Percentiles rank a stretch among this genome's conserved stretches.
Evolutionary conservation across 257 asterid species (phyloP).

Genomic region (Penstemon eatonii): DNA sequence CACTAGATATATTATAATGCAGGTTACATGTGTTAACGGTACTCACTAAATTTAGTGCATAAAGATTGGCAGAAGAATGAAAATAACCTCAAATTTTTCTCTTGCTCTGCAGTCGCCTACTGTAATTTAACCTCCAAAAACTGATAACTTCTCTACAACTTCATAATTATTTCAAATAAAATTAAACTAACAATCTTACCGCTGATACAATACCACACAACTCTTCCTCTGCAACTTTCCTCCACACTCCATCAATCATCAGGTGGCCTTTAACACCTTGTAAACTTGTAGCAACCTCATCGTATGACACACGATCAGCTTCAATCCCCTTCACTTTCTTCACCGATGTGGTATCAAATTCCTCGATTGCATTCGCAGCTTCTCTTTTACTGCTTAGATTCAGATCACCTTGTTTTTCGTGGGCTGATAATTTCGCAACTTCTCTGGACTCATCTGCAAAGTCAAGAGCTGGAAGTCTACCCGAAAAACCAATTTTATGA

Average conservation of each 20-base stretch:
- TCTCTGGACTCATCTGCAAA: slow-evolving; percentile 29
- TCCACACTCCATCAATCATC: slow-evolving; percentile 76
- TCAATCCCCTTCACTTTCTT: slow-evolving; percentile 34
- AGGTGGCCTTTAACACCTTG: slow-evolving; percentile 49
- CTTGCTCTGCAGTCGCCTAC: not conserved
- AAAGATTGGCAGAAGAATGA: too few relatives aligned
- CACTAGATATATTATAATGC: too few relatives aligned
- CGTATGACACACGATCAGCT: slow-evolving; percentile 22
- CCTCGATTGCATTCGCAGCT: slow-evolving; percentile 38
- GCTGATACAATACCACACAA: slow-evolving; percentile 55
- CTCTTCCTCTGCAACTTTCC: slow-evolving; percentile 51
- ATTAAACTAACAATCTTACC: slow-evolving; percentile 24
- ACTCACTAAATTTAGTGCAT: too few relatives aligned
- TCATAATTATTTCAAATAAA: not conserved
- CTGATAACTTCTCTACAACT: not conserved
- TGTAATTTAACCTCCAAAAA: not conserved
- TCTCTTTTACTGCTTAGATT: slow-evolving; percentile 49
- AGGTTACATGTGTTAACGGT: too few relatives aligned
- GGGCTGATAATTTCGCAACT: slow-evolving; percentile 23
- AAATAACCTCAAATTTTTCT: not conserved
- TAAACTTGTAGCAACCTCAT: slow-evolving; percentile 6
- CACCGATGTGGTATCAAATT: slow-evolving; percentile 26
- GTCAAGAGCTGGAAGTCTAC: slow-evolving; percentile 56
- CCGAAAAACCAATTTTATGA: slow-evolving; percentile 57
- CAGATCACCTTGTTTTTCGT: slow-evolving; percentile 23